A percentile compares a stretch with the other conserved stretches of the same genome.
Evolutionary conservation across 1,139 yeast genomes (phyloP).

Genomic region (Lodderomyces parapsilosis): DNA sequence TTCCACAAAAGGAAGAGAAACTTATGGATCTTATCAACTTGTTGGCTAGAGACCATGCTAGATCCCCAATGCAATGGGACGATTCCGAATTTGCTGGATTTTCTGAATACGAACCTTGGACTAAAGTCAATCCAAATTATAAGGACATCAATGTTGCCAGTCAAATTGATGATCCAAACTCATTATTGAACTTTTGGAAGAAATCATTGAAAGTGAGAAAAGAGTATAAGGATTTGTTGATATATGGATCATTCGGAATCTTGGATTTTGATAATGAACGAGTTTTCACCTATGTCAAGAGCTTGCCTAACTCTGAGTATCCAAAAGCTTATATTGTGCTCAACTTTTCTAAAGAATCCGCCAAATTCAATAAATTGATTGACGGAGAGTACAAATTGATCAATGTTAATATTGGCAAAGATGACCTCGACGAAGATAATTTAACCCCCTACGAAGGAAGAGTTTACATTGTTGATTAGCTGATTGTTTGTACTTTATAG

Average conservation of each 20-base stretch:
- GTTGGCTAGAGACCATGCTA: slow-evolving; percentile 53
- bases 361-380: slow-evolving; percentile 27
- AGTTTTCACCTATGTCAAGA: slow-evolving; percentile 41
- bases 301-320: slow-evolving; percentile 11
- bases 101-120: slow-evolving; percentile 54
- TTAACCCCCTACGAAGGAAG: slow-evolving; percentile 43
- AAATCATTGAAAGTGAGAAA: slow-evolving; percentile 45
- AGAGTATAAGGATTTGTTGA: slow-evolving; percentile 39
- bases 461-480: slow-evolving; percentile 26
- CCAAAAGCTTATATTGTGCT: slow-evolving; percentile 40
- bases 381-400: slow-evolving; percentile 32
- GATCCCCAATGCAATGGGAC: slow-evolving; percentile 64
- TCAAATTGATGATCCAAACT: slow-evolving; percentile 46
- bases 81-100: slow-evolving; percentile 46
- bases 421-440: slow-evolving; percentile 18
- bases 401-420: slow-evolving; percentile 23
- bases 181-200: slow-evolving; percentile 48
- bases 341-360: slow-evolving; percentile 40
- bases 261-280: slow-evolving; percentile 38
- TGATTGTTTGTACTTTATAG: neutral
- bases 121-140: slow-evolving; percentile 51
- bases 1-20: slow-evolving; percentile 24
- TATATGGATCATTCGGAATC: slow-evolving; percentile 48
- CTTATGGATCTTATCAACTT: slow-evolving; percentile 35
- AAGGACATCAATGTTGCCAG: slow-evolving; percentile 46